Conservation (phyloP, 2,329 filamentous ascomycete species). For the Xylaria hypoxylon region DNA sequence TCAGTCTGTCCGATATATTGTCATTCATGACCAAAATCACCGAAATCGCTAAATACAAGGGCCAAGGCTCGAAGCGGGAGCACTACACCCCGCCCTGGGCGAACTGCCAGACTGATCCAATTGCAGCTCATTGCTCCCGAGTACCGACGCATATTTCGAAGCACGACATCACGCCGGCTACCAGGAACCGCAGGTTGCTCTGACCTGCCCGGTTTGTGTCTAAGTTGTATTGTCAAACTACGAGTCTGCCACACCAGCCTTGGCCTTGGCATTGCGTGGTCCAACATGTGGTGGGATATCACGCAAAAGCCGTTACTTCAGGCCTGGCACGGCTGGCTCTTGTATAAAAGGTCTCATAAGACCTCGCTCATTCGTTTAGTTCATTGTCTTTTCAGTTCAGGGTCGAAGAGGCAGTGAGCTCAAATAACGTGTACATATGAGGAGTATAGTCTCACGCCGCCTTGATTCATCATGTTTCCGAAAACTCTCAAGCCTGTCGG, state of each 20-base stretch:
- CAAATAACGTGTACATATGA: slow-evolving; percentile 1
- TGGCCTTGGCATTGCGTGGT: slow-evolving; percentile 12
- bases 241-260: not conserved
- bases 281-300: slow-evolving; percentile 35
- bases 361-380: slow-evolving; percentile 23
- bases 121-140: slow-evolving; percentile 23
- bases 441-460: not conserved
- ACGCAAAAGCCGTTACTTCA: slow-evolving; percentile 29
- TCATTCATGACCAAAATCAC: slow-evolving; percentile 10
- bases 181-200: slow-evolving; percentile 1
- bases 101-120: slow-evolving; percentile 15
- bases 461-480: slow-evolving; percentile 35
- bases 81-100: slow-evolving; percentile 18
- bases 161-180: slow-evolving; percentile 31
- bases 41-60: not conserved
- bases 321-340: slow-evolving; percentile 27
- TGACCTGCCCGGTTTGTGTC: slow-evolving; percentile 16
- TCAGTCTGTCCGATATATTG: slow-evolving; percentile 5
- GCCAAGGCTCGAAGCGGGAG: slow-evolving; percentile 19
- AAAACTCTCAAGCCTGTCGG: slow-evolving; percentile 22
- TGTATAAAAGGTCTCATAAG: slow-evolving; percentile 39
- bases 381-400: not conserved
- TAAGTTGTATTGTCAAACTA: slow-evolving; percentile 6
- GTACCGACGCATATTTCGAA: slow-evolving; percentile 25
- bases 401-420: not conserved